Evolutionary conservation across 78 protist species (phyloP).

Genomic region (Dictyostelium intermedium): DNA sequence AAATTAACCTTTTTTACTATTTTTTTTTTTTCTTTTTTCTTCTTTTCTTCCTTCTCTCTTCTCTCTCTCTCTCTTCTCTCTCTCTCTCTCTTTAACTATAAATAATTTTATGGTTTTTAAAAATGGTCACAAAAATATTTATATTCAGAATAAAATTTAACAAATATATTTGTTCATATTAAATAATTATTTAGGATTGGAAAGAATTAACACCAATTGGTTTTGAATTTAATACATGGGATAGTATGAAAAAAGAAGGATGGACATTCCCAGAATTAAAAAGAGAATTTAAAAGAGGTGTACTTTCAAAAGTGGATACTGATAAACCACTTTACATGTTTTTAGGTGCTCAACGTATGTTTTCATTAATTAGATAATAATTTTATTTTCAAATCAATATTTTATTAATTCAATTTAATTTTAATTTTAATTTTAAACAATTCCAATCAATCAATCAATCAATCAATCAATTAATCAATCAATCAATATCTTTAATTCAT

Average conservation of each 20-base stretch:
- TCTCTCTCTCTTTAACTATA: no score
- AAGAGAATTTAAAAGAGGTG: conserved; percentile 9
- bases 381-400: neutral
- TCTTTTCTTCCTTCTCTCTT: no score
- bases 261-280: conserved; percentile 45
- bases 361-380: neutral
- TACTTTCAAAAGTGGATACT: neutral
- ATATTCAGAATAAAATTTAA: no score
- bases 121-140: no score
- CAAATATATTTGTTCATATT: no score
- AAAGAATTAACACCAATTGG: conserved; percentile 65
- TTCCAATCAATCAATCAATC: neutral
- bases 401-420: neutral
- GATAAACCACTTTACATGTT: conserved; percentile 46
- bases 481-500: no score
- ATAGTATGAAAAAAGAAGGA: neutral
- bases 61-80: no score
- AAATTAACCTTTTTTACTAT: neutral
- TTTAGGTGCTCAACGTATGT: conserved; percentile 72
- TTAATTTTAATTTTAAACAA: neutral
- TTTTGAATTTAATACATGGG: conserved; percentile 34
- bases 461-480: neutral
- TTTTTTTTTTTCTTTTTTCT: neutral
- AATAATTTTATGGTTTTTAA: no score
- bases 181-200: conserved; percentile 35